A percentile compares a stretch with the other conserved stretches of the same genome.
These are phyloP conservation scores for Hibiscus trionum DNA, from an alignment of 345 rosid genomes.

Conservation along the genomic window DNA sequence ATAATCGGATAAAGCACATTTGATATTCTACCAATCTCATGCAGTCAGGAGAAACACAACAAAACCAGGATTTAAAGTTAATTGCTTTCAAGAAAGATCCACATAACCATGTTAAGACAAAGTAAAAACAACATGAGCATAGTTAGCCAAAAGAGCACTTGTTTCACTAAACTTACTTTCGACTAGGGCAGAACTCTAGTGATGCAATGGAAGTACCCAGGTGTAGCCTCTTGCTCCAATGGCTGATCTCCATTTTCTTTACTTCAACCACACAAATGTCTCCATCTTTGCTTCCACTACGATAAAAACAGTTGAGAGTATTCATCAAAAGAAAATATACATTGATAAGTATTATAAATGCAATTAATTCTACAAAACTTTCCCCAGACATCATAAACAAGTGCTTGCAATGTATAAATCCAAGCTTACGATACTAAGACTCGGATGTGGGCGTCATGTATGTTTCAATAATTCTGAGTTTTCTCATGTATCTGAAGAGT, in stretches of 20 bases:
- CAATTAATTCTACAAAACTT: not conserved
- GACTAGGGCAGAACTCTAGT: slow-evolving; percentile 76
- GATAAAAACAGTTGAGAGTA: slow-evolving; percentile 2
- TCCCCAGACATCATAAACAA: not conserved
- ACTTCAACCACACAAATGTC: slow-evolving; percentile 72
- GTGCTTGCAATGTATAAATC: not conserved
- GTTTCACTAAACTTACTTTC: slow-evolving; percentile 40
- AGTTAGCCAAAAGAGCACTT: not conserved
- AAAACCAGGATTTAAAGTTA: too few relatives aligned
- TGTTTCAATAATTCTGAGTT: not conserved
- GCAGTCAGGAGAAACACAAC: too few relatives aligned
- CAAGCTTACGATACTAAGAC: not conserved
- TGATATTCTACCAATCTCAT: too few relatives aligned
- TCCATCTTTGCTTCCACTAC: slow-evolving; percentile 90
- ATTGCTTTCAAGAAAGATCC: too few relatives aligned
- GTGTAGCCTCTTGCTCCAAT: slow-evolving; percentile 87
- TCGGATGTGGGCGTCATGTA: not conserved
- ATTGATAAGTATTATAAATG: not conserved
- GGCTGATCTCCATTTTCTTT: slow-evolving; percentile 87
- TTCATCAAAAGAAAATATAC: not conserved
- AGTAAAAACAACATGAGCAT: too few relatives aligned
- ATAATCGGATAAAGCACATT: too few relatives aligned
- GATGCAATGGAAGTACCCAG: slow-evolving; percentile 59
- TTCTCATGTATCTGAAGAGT: not conserved
- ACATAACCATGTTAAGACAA: too few relatives aligned